Evolutionary conservation across 2,329 filamentous ascomycete genomes (phyloP), one percentile per base, ranked within the genome.

Genomic region (Fusarium aywerte): DNA sequence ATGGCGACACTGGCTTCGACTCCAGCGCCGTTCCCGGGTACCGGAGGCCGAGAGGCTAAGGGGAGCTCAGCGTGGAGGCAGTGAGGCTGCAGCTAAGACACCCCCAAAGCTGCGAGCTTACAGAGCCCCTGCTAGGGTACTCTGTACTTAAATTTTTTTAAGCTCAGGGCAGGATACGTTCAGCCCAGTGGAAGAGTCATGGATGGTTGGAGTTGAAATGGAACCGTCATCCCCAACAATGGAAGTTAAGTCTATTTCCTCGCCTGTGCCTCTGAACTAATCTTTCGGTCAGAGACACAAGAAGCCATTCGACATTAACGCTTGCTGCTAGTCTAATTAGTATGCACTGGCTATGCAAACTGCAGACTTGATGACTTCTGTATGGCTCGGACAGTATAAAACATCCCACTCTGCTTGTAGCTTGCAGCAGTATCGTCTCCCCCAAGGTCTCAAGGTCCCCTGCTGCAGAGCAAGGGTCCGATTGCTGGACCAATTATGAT

Each of bases 11-110:
- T 48, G 35, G 8, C 27, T 53, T 50, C n/a, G 39, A 62, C 48
- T 45, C 42, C 64, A 67, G 56, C 67, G 62, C 67, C 69, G 71
- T 63, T 71, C 62, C 71, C 69, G 71, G 71, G 67, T 60, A 51
- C 67, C 71, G 71, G 70, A 72, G 33, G 60, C 65, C 71, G 69
- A 69, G 60, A 60, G 40, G 31, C 33, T 53, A 42, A 52, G 42
- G 39, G 51, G 48, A 59, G 50, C 48, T 61, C 61, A 65, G 64
- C 43, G 44, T 51, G 20, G 54, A 59, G 33, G 31, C 39, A 66
- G 62, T 53, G 56, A 60, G 45, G 48, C 40, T 48, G 40, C 36
- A 40, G 39, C 57, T 69, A 44, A 49, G 36, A 49, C 25, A 29
- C 18, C 44, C 25, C 44, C 53, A 27, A 15, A 29, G 25, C 50